Conservation (phyloP, 23 red algal genomes). For the Chondrus crispus region DNA sequence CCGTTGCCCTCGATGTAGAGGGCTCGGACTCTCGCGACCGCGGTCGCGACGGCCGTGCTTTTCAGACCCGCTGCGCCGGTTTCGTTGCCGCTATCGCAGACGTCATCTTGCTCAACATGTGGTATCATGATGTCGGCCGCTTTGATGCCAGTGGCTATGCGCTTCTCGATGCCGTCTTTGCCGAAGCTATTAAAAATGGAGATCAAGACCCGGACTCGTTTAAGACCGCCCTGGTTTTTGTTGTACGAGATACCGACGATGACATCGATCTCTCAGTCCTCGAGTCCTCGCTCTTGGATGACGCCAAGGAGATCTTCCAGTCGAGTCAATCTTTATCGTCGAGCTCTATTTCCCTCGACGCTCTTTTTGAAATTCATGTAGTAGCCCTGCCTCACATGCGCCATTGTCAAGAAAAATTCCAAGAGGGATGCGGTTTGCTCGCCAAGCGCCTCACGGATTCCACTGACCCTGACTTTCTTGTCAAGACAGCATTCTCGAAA, state of each 20-base stretch:
- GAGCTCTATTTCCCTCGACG: neutral
- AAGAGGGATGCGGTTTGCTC: constrained; percentile 28
- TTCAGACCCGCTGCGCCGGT: constrained; percentile 60
- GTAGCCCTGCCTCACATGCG: constrained; percentile 72
- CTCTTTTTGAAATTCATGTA: constrained; percentile 58
- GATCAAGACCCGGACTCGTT: constrained; percentile 37
- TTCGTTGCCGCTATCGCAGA: constrained; percentile 80
- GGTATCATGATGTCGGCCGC: constrained; percentile 90
- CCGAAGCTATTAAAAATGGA: constrained; percentile 42
- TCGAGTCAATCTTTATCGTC: too few relatives aligned
- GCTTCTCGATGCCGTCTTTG: constrained; percentile 69
- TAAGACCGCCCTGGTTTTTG: constrained; percentile 67
- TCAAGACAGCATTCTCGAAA: constrained; percentile 73
- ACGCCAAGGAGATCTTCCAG: constrained; percentile 55
- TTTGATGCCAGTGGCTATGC: constrained; percentile 69
- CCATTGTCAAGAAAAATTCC: constrained; percentile 61
- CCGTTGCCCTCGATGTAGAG: constrained; percentile 92
- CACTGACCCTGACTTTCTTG: constrained; percentile 5
- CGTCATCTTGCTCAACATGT: constrained; percentile 85
- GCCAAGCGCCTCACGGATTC: constrained; percentile 32
- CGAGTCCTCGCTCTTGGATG: neutral
- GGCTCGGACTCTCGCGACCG: constrained; percentile 79
- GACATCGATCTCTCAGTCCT: constrained; percentile 31
- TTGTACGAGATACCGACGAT: constrained; percentile 76
- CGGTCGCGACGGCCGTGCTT: constrained; percentile 65